These are phyloP conservation scores for Psilocybe mexicana DNA, from an alignment of 1,284 basidiomycete species.

Conservation along the genomic window DNA sequence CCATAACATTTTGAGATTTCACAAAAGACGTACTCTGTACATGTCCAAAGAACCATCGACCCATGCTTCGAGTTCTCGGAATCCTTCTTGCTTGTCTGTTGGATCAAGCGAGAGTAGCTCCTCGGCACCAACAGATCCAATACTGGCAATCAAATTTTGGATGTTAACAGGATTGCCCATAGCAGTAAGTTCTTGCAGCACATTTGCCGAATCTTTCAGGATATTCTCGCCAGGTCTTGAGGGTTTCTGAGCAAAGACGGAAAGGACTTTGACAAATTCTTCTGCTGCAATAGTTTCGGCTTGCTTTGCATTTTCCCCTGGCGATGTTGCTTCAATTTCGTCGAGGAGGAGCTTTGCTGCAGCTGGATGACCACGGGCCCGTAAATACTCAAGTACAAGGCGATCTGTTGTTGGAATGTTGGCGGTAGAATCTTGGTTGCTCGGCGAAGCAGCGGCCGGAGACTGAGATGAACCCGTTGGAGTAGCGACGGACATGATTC, in stretches of 20 bases:
- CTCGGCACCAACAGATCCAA: slow-evolving; percentile 77
- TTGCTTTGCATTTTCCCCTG: slow-evolving; percentile 58
- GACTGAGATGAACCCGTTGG: slow-evolving; percentile 46
- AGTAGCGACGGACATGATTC: slow-evolving; percentile 40
- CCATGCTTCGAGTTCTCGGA: slow-evolving; percentile 90
- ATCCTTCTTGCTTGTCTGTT: slow-evolving; percentile 87
- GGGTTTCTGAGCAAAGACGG: slow-evolving; percentile 65
- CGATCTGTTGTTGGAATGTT: slow-evolving; percentile 50
- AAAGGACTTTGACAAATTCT: slow-evolving; percentile 66
- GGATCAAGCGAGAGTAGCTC: slow-evolving; percentile 85
- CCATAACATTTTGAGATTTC: background rate
- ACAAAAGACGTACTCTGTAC: slow-evolving; percentile 61
- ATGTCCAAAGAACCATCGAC: slow-evolving; percentile 88
- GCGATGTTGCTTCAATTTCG: slow-evolving; percentile 58
- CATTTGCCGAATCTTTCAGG: slow-evolving; percentile 62
- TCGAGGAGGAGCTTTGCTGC: slow-evolving; percentile 77
- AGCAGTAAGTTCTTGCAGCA: slow-evolving; percentile 63
- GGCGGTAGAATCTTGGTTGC: slow-evolving; percentile 38
- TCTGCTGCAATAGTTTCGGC: slow-evolving; percentile 55
- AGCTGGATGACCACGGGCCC: slow-evolving; percentile 75
- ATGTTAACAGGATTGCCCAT: slow-evolving; percentile 69
- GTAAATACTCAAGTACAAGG: slow-evolving; percentile 83
- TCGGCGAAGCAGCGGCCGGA: slow-evolving; percentile 41
- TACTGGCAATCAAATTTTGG: slow-evolving; percentile 72
- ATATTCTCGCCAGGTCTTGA: slow-evolving; percentile 65